Base-by-base conservation (phyloP, 805 yeast genomes). In the Lachancea nothofagi region DNA sequence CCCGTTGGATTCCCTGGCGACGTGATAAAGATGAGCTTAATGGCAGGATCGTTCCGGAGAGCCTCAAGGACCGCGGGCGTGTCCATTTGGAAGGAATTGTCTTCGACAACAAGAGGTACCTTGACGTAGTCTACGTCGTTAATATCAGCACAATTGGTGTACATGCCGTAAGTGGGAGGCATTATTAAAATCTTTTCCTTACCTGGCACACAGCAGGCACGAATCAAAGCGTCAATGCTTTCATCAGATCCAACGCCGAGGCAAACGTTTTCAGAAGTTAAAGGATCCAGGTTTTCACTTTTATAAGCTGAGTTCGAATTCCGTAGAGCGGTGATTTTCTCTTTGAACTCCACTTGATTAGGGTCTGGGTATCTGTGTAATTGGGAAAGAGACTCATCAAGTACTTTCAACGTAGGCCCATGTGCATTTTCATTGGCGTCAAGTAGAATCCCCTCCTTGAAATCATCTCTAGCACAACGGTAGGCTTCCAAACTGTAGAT, bases 91-190 rank as follows among this genome's bases (percentile, higher is more conserved):
- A 83, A 82, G n/a, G 72, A 66, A 36, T 71, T 71, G 45, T 82
- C 75, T 35, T 77, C 75, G 1, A 49, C 43, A 15, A 55, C 44
- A 26, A 89, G 72, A 7, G 95, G 89, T 13, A 87, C 89, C 44
- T 74, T 70, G 12, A 78, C 86, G 28, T 84, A 69, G 20, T 71
- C 85, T 7, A 90, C 84, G 53, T 93, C 97, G 56, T 93, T 93
- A 43, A 93, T 83, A 21, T 78, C 76, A 1, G 97, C 94, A 57
- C 95, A 83, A 24, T 93, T 89, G 3, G 83, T 66, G 69, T 93
- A 93, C 98, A 93, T 93, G 5, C 97, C 97, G 57, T 93, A 93
- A 0, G 98, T 93, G 30, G 98, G 97, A 2, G 97, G 96, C 60
- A 95, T 80, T 1, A 78, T 77, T 50, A 93, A 65, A 55, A 93